Evolutionary conservation across 306 rosid genomes (phyloP).

Genomic region (Medicago ruthenica): DNA sequence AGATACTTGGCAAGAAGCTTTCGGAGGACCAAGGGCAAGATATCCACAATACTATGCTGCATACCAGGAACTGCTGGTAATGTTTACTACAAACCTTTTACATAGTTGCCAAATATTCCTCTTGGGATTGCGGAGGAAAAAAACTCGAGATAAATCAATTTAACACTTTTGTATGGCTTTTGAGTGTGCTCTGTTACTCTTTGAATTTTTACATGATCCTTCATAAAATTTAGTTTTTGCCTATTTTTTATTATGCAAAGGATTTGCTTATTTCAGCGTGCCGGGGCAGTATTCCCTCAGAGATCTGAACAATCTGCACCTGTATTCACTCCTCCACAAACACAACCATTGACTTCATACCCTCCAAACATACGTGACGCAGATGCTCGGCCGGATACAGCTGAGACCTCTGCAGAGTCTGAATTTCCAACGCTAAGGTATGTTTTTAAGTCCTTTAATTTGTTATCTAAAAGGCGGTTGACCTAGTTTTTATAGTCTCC

Average conservation of each 20-base stretch:
- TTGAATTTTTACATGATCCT: neutral
- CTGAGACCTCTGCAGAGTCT: conserved; percentile 78
- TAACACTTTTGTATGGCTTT: conserved; percentile 24
- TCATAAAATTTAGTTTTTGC: conserved; percentile 20
- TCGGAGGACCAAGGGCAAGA: conserved; percentile 98
- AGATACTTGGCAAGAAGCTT: conserved; percentile 99
- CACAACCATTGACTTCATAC: conserved; percentile 82
- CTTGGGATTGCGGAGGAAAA: neutral
- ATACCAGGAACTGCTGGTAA: conserved; percentile 91
- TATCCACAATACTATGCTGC: conserved; percentile 97
- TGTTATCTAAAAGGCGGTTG: conserved; percentile 32
- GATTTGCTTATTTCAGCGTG: conserved; percentile 70
- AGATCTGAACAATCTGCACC: conserved; percentile 86
- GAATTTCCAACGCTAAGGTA: conserved; percentile 92
- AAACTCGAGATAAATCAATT: conserved; percentile 14
- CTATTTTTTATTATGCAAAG: conserved; percentile 13
- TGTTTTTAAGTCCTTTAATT: conserved; percentile 25
- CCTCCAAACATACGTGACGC: conserved; percentile 71
- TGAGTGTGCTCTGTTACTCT: conserved; percentile 12
- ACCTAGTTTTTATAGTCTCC: conserved; percentile 7
- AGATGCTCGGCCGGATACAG: conserved; percentile 58
- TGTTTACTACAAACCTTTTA: conserved; percentile 29
- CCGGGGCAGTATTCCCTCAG: conserved; percentile 95
- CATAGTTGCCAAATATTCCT: conserved; percentile 10
- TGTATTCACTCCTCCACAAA: conserved; percentile 92